Evolutionary conservation across 768 basidiomycete genomes (phyloP).

Genomic region (Leccinum subgranulosum): DNA sequence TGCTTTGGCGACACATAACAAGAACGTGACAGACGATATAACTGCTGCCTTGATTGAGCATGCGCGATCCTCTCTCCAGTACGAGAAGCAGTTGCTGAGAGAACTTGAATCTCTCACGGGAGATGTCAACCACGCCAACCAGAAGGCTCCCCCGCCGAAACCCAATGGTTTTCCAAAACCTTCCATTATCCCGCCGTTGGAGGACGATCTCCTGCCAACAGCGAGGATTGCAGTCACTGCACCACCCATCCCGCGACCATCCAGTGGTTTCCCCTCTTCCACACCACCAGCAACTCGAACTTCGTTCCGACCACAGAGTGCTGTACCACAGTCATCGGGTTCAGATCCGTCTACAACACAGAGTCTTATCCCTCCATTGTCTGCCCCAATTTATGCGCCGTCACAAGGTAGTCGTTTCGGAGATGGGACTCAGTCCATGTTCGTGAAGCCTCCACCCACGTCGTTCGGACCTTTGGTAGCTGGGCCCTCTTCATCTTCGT

Average conservation of each 20-base stretch:
- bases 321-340: conserved; percentile 47
- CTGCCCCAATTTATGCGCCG: conserved; percentile 40
- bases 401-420: conserved; percentile 63
- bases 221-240: conserved; percentile 18
- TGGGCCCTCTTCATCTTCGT: conserved; percentile 36
- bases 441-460: conserved; percentile 50
- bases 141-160: conserved; percentile 49
- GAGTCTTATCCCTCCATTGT: conserved; percentile 17
- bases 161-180: conserved; percentile 58
- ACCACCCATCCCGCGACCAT: conserved; percentile 19
- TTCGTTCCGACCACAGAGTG: conserved; percentile 26
- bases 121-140: conserved; percentile 68
- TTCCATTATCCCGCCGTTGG: conserved; percentile 56
- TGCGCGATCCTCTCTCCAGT: conserved; percentile 86
- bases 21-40: conserved; percentile 87
- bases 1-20: conserved; percentile 80
- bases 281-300: conserved; percentile 19
- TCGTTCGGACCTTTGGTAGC: conserved; percentile 34
- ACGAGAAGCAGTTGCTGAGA: conserved; percentile 82
- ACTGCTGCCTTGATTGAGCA: conserved; percentile 90
- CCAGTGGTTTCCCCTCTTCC: conserved; percentile 19
- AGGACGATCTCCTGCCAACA: conserved; percentile 49
- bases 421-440: conserved; percentile 82
- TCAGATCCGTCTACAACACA: conserved; percentile 51
- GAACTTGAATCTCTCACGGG: conserved; percentile 83